These are phyloP conservation scores for Amanita molliuscula DNA, from an alignment of 768 basidiomycete genomes.

Conservation along the genomic window DNA sequence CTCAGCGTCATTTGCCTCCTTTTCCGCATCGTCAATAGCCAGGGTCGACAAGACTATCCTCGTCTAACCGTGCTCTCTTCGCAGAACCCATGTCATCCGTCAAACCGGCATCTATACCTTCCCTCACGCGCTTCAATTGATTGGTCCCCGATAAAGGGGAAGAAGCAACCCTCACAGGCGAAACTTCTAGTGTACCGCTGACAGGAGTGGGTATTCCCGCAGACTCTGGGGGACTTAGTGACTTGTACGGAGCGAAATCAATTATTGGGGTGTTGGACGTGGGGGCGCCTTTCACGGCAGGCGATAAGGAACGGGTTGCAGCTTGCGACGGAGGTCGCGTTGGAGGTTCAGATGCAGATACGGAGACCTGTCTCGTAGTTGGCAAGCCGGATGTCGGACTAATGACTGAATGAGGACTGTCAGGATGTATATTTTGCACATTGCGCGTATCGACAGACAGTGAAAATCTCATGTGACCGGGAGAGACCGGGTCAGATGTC, in stretches of 20 bases:
- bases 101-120: neutral
- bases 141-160: constrained; percentile 6
- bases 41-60: constrained; percentile 4
- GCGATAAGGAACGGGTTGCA: neutral
- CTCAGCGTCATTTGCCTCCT: constrained; percentile 15
- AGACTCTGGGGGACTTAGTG: constrained; percentile 4
- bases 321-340: neutral
- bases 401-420: neutral
- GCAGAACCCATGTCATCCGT: neutral
- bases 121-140: constrained; percentile 8
- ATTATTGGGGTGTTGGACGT: neutral
- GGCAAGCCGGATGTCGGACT: too few species aligned
- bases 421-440: neutral
- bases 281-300: neutral
- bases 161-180: neutral
- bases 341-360: neutral
- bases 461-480: neutral
- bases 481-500: neutral
- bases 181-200: neutral
- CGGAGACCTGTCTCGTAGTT: neutral
- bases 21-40: constrained; percentile 4
- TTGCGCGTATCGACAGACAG: neutral
- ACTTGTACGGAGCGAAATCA: neutral
- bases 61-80: constrained; percentile 2
- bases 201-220: constrained; percentile 7